Percentiles rank a stretch among this genome's conserved stretches.
phyloP scores from a whole-genome alignment of 441 rosid species.

The Melastoma candidum region DNA sequence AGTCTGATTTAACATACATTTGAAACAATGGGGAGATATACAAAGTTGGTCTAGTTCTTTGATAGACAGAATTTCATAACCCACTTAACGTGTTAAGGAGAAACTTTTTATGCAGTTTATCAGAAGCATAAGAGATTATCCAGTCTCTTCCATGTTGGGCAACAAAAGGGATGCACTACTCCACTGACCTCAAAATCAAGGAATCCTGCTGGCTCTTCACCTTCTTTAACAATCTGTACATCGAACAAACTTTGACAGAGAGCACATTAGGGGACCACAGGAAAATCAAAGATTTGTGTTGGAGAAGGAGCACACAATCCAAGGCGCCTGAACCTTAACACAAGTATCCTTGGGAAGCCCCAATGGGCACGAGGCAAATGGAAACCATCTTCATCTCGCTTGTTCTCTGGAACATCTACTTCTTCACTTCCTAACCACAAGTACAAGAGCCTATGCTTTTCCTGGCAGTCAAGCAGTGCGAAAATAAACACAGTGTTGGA shows the following conservation, averaged over 20 bases:
- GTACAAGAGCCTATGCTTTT: constrained; percentile 40
- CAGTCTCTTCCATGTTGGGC: too few species aligned
- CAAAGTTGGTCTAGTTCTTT: too few species aligned
- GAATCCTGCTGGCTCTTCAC: constrained; percentile 69
- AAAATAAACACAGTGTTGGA: constrained; percentile 53
- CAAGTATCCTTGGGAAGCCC: constrained; percentile 55
- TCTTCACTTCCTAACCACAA: constrained; percentile 75
- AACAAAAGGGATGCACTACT: constrained; percentile 17
- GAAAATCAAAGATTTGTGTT: too few species aligned
- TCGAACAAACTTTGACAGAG: too few species aligned
- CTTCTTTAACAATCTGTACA: constrained; percentile 51
- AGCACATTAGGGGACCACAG: too few species aligned
- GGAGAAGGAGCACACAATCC: too few species aligned
- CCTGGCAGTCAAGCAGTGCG: constrained; percentile 24
- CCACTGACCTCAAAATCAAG: constrained; percentile 34
- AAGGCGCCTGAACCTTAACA: constrained; percentile 37
- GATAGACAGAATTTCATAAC: too few species aligned
- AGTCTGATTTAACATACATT: too few species aligned
- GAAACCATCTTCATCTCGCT: constrained; percentile 49
- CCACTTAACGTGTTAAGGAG: too few species aligned
- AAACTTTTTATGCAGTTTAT: too few species aligned
- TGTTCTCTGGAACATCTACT: constrained; percentile 24
- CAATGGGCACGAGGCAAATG: constrained; percentile 38
- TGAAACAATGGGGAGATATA: too few species aligned
- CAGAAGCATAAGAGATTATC: too few species aligned